Base-by-base conservation (phyloP, 129 eudicot genomes). In the Ambrosia trifida region DNA sequence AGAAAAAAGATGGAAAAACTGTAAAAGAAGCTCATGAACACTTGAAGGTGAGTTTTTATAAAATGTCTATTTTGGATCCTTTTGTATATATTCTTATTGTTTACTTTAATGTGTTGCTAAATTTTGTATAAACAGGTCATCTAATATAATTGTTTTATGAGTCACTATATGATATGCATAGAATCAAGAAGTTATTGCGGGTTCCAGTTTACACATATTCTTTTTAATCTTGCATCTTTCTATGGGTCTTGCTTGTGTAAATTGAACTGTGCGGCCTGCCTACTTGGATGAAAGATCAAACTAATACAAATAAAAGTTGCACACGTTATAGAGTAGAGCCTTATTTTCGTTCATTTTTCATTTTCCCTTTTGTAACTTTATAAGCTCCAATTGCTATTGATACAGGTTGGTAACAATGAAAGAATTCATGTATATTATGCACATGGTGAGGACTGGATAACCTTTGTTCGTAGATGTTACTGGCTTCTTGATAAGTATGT, bases 1-100 rank as follows among this genome's bases (percentile, higher is more conserved):
- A 93, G 88, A 93, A 93, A 73, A 93, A 93, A 73, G 98, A 93
- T 65, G 96, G 98, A 53, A 93, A 87, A 83, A 93, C 98, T 49
- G 95, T 93, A 14, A 93, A 93, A 87, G 98, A 93, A 84, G 98
- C 98, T 68, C 98, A 93, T 74, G 98, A 93, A 76, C 96, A 89
- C 86, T 83, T 93, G 32, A 93, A 93, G 82, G 98, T 87, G 77
- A 69, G 85, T 35, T 46, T 64, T 65, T 14, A 74, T 0, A 20
- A 33, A 47, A 52, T 19, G 40, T 64, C 14, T 2, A 18, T 11
- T 49, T 64, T 73, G 60, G 63, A 36, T 62, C 47, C 47, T 62
- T 59, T 36, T 16, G 46, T 59, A 40, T 43, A 17, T 38, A 72
- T 44, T 32, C 32, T 72, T 44, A 30, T 36, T 12, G 44, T 72